A percentile compares a stretch with the other conserved stretches of the same genome.
phyloP scores from a whole-genome alignment of 371 early-diverging fungal species.

The Mucor irregularis region DNA sequence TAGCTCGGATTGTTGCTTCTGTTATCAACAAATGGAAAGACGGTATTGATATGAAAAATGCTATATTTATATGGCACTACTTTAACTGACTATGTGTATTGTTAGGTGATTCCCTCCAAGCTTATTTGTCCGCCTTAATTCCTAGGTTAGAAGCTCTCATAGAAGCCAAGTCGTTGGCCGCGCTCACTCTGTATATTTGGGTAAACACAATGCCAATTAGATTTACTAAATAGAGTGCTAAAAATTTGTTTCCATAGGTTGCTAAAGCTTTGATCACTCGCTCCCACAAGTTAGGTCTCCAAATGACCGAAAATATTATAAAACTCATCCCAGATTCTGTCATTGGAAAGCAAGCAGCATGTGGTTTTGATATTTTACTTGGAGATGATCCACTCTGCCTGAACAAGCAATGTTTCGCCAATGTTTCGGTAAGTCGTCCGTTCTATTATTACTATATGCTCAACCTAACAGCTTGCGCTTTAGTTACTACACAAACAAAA shows the following conservation, averaged over 20 bases:
- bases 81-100: background rate
- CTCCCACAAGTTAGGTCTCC: constrained; percentile 47
- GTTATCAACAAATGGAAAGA: constrained; percentile 61
- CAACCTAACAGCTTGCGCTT: no score
- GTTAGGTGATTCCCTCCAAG: background rate
- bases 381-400: constrained; percentile 67
- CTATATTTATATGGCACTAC: no score
- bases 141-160: constrained; percentile 1
- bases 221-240: no score
- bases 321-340: constrained; percentile 40
- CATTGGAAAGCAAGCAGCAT: constrained; percentile 56
- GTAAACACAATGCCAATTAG: constrained; percentile 2
- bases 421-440: constrained; percentile 60
- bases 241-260: constrained; percentile 40
- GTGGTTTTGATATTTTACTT: constrained; percentile 67
- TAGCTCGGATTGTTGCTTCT: constrained; percentile 54
- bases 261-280: constrained; percentile 65
- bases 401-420: constrained; percentile 70
- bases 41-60: constrained; percentile 23
- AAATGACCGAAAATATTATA: constrained; percentile 57
- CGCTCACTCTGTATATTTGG: constrained; percentile 35
- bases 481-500: constrained; percentile 83
- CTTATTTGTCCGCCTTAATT: constrained; percentile 1
- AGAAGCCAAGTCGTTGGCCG: constrained; percentile 9
- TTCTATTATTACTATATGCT: no score